Evolutionary conservation across 306 rosid genomes (phyloP).

Genomic region (Acacia confusa): DNA sequence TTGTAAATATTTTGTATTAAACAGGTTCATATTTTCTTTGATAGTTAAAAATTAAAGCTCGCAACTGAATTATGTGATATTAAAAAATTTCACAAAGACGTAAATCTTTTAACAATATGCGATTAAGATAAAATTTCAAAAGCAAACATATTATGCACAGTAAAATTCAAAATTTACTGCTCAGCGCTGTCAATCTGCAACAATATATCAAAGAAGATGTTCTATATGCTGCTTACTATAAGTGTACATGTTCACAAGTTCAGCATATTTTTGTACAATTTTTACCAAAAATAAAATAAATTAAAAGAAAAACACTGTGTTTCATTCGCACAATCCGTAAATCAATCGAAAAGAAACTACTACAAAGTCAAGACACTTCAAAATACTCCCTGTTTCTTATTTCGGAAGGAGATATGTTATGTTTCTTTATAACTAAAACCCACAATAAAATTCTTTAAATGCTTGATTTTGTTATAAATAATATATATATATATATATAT

Average conservation of each 20-base stretch:
- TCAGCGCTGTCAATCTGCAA: background rate
- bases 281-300: slow-evolving; percentile 36
- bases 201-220: slow-evolving; percentile 22
- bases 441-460: background rate
- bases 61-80: background rate
- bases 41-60: background rate
- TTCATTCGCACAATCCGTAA: slow-evolving; percentile 19
- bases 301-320: slow-evolving; percentile 16
- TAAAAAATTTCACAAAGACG: background rate
- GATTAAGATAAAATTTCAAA: background rate
- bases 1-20: too few species aligned
- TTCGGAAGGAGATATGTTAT: slow-evolving; percentile 6
- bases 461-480: background rate
- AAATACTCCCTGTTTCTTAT: slow-evolving; percentile 6
- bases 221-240: slow-evolving; percentile 26
- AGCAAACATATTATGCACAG: slow-evolving; percentile 12
- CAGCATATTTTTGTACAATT: slow-evolving; percentile 31
- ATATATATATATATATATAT: too few species aligned
- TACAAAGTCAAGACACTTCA: slow-evolving; percentile 1
- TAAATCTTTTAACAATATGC: background rate
- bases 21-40: background rate
- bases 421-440: slow-evolving; percentile 13
- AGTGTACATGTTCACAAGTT: slow-evolving; percentile 23
- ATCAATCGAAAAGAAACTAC: background rate
- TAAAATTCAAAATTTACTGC: slow-evolving; percentile 31